Conservation (phyloP, 768 basidiomycete species). For the Coprinellus aureogranulatus region DNA sequence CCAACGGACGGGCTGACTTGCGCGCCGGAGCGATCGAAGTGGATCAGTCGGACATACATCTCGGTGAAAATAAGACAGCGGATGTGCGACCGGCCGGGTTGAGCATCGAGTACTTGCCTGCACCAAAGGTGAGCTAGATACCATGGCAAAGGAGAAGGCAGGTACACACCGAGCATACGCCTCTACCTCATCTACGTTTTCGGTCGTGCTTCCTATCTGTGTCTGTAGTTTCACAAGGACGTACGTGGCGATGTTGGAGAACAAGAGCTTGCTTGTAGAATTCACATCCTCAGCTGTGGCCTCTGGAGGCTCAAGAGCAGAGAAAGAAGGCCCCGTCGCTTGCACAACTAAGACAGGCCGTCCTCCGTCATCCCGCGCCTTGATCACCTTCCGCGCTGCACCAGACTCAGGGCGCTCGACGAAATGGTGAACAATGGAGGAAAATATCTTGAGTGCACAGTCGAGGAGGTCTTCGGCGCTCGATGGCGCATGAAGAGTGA, state of each 20-base stretch:
- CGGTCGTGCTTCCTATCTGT: neutral
- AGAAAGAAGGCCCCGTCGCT: neutral
- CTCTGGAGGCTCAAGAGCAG: neutral
- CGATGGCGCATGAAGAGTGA: too few species aligned
- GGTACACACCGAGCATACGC: too few species aligned
- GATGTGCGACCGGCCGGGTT: neutral
- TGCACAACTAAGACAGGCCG: neutral
- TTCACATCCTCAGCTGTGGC: too few species aligned
- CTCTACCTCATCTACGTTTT: too few species aligned
- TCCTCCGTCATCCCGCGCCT: too few species aligned
- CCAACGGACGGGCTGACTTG: neutral
- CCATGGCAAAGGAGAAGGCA: too few species aligned
- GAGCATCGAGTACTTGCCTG: neutral
- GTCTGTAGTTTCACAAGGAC: neutral
- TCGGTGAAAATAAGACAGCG: neutral
- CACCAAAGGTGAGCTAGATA: too few species aligned
- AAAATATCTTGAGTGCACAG: too few species aligned
- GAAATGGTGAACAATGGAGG: too few species aligned
- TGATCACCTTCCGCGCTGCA: too few species aligned
- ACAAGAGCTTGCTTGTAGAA: neutral
- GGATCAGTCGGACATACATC: neutral
- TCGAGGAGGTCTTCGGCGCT: too few species aligned
- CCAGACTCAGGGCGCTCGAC: too few species aligned
- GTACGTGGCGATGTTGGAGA: neutral
- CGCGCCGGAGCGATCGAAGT: constrained; percentile 2